Evolutionary conservation across 192 early-diverging fungal genomes (phyloP), one percentile per base, ranked within the genome.

Genomic region (Coemansia sp.): DNA sequence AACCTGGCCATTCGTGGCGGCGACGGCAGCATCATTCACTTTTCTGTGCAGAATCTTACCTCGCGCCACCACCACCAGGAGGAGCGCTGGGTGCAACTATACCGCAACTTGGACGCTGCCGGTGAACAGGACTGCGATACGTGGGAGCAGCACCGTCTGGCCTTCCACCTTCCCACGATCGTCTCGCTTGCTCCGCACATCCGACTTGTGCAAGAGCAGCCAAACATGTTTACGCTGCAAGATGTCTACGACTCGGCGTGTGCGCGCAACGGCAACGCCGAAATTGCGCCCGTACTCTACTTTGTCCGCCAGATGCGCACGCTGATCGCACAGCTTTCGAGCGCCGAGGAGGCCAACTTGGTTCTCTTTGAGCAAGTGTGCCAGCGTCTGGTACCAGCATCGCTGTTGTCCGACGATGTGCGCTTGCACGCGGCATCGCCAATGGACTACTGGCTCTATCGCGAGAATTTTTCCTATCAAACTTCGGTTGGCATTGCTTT

Each of bases 31-130:
- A 71, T 94, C 36, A 86, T 93, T 78, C 89, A 94, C 15, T 99
- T 99, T 80, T 87, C 93, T 62, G 92, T 98, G 27, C 98, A 99
- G 80, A 92, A 98, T 70, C 93, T 94, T n/a, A 90, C 94, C 12
- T 86, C 91, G 15, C 85, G 94, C 55, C 91, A 94, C 66, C 91
- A 92, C 73, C 87, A 95, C 29, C 87, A 97, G 27, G 98, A 99
- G 78, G 98, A 99, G 80, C 87, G 95, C 73, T 91, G 97, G 62
- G 86, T 95, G 68, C 98, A 98, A 72, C 84, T 99, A 39, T 98
- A 95, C 80, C 88, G 96, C 61, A 91, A 98, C 39, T 71, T 98
- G 25, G 97, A 98, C 68, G 88, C 89, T 37, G 90, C 94, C 11
- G 71, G 97, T 59, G 95, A 94, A 69, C 69, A 75, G 25, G 80